Conservation (phyloP, 1,284 basidiomycete genomes). For the Cryptococcus sp. region DNA sequence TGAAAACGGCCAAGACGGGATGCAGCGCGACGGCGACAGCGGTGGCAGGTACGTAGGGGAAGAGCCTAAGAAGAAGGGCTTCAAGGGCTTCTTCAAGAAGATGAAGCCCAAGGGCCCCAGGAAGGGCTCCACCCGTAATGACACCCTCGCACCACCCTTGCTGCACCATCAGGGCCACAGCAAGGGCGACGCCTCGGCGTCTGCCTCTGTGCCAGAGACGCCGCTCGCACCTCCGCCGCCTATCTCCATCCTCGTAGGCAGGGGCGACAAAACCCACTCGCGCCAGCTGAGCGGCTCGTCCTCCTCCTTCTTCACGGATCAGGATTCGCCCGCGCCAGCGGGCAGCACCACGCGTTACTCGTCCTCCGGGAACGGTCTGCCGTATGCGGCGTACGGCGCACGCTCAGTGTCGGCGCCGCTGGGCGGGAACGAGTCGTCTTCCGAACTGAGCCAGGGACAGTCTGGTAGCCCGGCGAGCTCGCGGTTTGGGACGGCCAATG, state of each 20-base stretch:
- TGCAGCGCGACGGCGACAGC: slow-evolving; percentile 17
- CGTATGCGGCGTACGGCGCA: slow-evolving; percentile 8
- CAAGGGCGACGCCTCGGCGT: too few species aligned
- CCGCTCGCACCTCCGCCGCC: slow-evolving; percentile 81
- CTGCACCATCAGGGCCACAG: background rate
- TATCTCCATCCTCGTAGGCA: slow-evolving; percentile 71
- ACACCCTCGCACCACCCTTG: background rate
- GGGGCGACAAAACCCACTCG: slow-evolving; percentile 27
- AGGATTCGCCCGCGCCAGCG: slow-evolving; percentile 5
- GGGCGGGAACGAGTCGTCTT: slow-evolving; percentile 21
- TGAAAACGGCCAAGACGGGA: slow-evolving; percentile 21
- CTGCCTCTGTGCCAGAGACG: slow-evolving; percentile 43
- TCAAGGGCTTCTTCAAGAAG: slow-evolving; percentile 77
- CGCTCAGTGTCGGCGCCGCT: slow-evolving; percentile 46
- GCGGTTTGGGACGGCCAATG: slow-evolving; percentile 25
- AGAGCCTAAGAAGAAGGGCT: slow-evolving; percentile 68
- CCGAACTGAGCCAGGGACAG: slow-evolving; percentile 35
- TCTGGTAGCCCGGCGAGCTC: slow-evolving; percentile 43
- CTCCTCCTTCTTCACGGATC: slow-evolving; percentile 32
- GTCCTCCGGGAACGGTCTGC: too few species aligned
- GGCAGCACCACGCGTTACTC: slow-evolving; percentile 3
- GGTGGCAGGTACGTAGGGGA: slow-evolving; percentile 15
- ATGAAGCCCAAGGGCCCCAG: slow-evolving; percentile 50
- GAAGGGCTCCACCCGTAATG: slow-evolving; percentile 8
- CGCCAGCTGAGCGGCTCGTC: slow-evolving; percentile 37